Conservation (phyloP, 176 grass and related monocot species). For the Zoysia pacifica region DNA sequence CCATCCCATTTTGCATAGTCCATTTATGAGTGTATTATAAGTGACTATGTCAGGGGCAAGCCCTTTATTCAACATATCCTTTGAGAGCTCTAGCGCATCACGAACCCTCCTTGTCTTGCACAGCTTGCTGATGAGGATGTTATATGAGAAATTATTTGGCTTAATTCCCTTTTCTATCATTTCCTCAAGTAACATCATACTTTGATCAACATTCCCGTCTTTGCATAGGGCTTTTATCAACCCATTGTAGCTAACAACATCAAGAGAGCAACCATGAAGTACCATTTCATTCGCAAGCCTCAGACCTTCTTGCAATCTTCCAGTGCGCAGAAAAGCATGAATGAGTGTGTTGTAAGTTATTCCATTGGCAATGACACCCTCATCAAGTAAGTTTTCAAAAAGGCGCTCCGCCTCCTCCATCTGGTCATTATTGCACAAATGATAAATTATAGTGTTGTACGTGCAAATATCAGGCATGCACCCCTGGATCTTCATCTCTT, state of each 20-base stretch:
- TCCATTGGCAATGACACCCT: constrained; percentile 69
- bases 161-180: constrained; percentile 77
- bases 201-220: constrained; percentile 65
- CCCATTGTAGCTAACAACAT: constrained; percentile 84
- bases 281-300: constrained; percentile 76
- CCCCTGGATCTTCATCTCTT: constrained; percentile 73
- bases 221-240: constrained; percentile 86
- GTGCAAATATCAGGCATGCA: constrained; percentile 87
- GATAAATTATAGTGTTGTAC: constrained; percentile 78
- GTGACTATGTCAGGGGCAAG: constrained; percentile 85
- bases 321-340: constrained; percentile 55
- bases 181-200: constrained; percentile 61
- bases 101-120: constrained; percentile 71
- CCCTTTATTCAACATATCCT: constrained; percentile 77
- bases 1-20: constrained; percentile 83
- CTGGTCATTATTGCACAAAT: constrained; percentile 61
- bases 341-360: constrained; percentile 90
- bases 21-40: constrained; percentile 91
- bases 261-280: constrained; percentile 64
- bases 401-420: constrained; percentile 66
- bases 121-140: constrained; percentile 75
- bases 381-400: constrained; percentile 65
- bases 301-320: constrained; percentile 68
- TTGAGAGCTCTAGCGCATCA: constrained; percentile 73
- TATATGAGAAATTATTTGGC: constrained; percentile 89